Conservation (phyloP, 2,329 filamentous ascomycete species). For the Penicillium griseofulvum region DNA sequence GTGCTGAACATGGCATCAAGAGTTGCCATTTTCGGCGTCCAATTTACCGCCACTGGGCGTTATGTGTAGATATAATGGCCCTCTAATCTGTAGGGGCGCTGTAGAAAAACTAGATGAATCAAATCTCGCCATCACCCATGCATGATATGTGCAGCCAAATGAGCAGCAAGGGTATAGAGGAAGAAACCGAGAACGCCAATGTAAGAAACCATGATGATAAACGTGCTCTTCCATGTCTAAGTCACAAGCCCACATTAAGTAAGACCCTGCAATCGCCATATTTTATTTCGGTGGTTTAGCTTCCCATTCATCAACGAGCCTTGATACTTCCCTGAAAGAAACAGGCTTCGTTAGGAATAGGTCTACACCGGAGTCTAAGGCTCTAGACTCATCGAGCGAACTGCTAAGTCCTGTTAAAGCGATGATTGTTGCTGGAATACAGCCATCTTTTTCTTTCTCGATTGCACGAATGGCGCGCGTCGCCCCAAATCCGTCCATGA, state of each 20-base stretch:
- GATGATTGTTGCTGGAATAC: slow-evolving; percentile 37
- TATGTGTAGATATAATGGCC: not conserved
- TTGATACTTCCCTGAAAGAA: slow-evolving; percentile 41
- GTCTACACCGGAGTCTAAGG: slow-evolving; percentile 42
- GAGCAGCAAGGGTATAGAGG: not conserved
- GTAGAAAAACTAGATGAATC: not conserved
- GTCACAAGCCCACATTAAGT: not conserved
- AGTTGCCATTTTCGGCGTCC: not conserved
- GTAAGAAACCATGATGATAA: not conserved
- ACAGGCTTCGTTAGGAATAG: slow-evolving; percentile 48
- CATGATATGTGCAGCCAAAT: not conserved
- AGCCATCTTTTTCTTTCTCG: slow-evolving; percentile 19
- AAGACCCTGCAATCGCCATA: not conserved
- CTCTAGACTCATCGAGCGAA: slow-evolving; percentile 40
- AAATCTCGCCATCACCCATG: not conserved
- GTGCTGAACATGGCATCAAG: not conserved
- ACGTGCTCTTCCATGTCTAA: not conserved
- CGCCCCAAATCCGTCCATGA: slow-evolving; percentile 48
- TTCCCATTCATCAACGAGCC: slow-evolving; percentile 35
- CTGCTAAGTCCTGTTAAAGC: slow-evolving; percentile 46
- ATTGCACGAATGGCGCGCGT: slow-evolving; percentile 42
- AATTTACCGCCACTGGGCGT: not conserved
- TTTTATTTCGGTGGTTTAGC: not conserved
- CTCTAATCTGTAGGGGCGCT: not conserved
- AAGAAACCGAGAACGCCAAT: not conserved